Conservation (phyloP, 495 filamentous ascomycete genomes). For the Aspergillus diversus region DNA sequence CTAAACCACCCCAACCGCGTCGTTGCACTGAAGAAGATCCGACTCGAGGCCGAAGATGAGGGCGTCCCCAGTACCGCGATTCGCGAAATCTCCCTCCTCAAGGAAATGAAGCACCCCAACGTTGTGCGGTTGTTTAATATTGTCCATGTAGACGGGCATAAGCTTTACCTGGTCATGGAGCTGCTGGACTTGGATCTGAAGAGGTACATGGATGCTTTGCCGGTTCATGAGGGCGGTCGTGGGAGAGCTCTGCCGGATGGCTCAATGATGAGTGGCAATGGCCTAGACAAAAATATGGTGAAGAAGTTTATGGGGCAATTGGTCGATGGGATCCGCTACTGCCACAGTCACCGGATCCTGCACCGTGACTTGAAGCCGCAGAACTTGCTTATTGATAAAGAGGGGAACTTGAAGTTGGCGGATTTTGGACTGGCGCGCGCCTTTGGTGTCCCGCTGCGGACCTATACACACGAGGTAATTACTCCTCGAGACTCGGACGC, state of each 20-base stretch:
- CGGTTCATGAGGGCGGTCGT: constrained; percentile 84
- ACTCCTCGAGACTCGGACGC: too few relatives aligned
- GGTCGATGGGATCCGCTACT: constrained; percentile 88
- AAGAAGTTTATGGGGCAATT: constrained; percentile 98
- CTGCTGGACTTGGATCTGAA: constrained; percentile 94
- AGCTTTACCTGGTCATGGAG: constrained; percentile 93
- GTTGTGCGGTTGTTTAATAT: constrained; percentile 93
- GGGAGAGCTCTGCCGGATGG: constrained; percentile 88
- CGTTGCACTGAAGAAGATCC: constrained; percentile 97
- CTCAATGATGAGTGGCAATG: constrained; percentile 65
- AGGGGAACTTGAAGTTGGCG: constrained; percentile 95
- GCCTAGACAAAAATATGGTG: constrained; percentile 87
- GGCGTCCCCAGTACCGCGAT: constrained; percentile 96
- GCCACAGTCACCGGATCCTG: constrained; percentile 91
- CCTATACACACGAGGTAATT: constrained; percentile 90
- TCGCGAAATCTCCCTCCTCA: constrained; percentile 93
- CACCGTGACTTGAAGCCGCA: constrained; percentile 98
- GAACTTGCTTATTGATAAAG: constrained; percentile 91
- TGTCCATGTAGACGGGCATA: constrained; percentile 94
- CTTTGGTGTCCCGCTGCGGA: constrained; percentile 93
- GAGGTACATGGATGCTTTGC: constrained; percentile 98
- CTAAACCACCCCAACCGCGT: constrained; percentile 76
- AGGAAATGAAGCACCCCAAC: constrained; percentile 96
- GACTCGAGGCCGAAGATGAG: constrained; percentile 95
- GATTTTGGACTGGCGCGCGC: constrained; percentile 97